Evolutionary conservation across 768 basidiomycete genomes (phyloP), one percentile per base, ranked within the genome.

Genomic region (Boletus rubroflammeus): DNA sequence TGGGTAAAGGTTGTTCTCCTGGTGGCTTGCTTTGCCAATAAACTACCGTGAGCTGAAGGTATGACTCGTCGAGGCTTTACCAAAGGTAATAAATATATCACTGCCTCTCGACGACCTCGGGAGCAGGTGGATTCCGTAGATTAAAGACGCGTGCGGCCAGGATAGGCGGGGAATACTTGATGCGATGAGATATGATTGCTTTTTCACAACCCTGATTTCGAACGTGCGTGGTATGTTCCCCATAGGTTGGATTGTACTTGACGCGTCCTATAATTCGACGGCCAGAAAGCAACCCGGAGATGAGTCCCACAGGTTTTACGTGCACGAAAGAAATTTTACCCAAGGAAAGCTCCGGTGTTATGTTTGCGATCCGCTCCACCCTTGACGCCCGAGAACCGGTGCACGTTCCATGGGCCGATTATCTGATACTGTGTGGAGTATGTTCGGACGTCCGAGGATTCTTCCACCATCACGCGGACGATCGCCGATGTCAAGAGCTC

Each of bases 361-460:
- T 17, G 41, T 7, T 42, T 17, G 9, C 15, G 6, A 25, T 17
- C 41, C 15, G 13, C 44, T 29, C 28, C n/a, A 45, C 25, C 14
- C 28, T 5, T 45, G 29, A 19, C 19, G 11, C 19, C 28, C 26
- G 7, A 34, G 21, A 7, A 25, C 8, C 3, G 36, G 31, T 11
- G 26, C 38, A 19, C 23, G 13, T 10, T 23, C 28, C 26, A 29
- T 26, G 28, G 29, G 26, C 9, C 9, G 21, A 32, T 38, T 21
- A 25, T 41, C 15, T 13, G 26, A 29, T n/a, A 5, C n/a, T n/a
- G 25, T 15, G 28, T 21, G n/a, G 23, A 6, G 15, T 25, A 26
- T 10, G 15, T 31, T 34, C 25, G 43, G 49, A 41, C 21, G 39
- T 56, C 55, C 46, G 46, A 56, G 46, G 54, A 31, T 25, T 14